Base-by-base conservation (phyloP, 805 yeast species). In the Grigorovia jiainica region DNA sequence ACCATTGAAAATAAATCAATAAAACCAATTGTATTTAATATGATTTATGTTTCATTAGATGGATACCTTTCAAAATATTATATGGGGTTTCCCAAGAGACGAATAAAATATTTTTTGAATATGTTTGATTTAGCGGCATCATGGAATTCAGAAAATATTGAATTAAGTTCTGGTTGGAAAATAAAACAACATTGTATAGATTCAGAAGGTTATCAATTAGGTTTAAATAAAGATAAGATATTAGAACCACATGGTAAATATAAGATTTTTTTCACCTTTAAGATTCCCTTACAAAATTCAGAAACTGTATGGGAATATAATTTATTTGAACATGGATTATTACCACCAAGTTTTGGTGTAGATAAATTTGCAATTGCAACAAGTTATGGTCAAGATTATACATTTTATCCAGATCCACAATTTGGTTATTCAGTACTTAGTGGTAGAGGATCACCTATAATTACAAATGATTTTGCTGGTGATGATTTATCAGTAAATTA, bases 221-320 rank as follows among this genome's bases (percentile, higher is more conserved):
- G 81, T 0, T 55, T 79, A 5, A 68, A 74, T 0, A 56, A 67
- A 43, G 68, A 66, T 38, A 58, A 76, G 47, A 48, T 66, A 1
- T 55, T 79, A 10, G 52, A 58, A 31, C 80, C 83, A 1, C 61
- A 70, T 16, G 54, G 47, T 1, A 69, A 63, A 41, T 72, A 75
- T 49, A 78, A 77, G 51, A 79, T 79, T 53, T 70, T 66, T 44
- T 76, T 79, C 52, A 67, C 72, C 20, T 79, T 79, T 53, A 72
- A 66, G 50, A 65, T 78, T 36, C 85, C 85, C 0, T 53, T 60
- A n/a, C 65, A 63, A 43, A 57, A 77, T 33, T 55, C 79, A n/a
- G 84, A 78, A 47, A 67, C 65, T n/a, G 55, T 68, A 1, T 78
- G 84, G 49, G 60, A 66, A 5, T 71, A 74, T 43, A 63, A 61